phyloP scores from a whole-genome alignment of 202 grass and related monocot species.

The Hordeum pubiflorum region DNA sequence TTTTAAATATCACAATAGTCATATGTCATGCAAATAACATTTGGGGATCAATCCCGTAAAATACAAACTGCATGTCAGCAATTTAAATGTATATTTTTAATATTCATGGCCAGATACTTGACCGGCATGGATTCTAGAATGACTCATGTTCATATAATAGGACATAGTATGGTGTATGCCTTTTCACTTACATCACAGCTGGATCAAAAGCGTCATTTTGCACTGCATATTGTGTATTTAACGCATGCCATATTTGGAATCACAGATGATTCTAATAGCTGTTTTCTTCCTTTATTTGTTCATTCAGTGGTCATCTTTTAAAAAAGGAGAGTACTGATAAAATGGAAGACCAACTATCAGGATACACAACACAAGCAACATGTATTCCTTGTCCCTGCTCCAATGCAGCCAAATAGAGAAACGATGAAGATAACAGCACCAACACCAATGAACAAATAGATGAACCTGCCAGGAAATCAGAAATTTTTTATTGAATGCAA shows the following conservation, averaged over 20 bases:
- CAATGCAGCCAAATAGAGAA: constrained; percentile 86
- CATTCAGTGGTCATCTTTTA: neutral
- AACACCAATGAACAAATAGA: constrained; percentile 78
- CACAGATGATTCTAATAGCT: neutral
- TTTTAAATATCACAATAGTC: neutral
- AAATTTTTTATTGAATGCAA: neutral
- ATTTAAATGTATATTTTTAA: no score
- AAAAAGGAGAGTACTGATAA: constrained; percentile 12
- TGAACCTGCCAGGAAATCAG: constrained; percentile 61
- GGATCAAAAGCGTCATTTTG: neutral
- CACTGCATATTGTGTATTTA: neutral
- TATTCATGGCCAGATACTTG: no score
- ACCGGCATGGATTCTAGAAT: neutral
- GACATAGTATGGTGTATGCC: neutral
- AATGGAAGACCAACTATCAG: constrained; percentile 27
- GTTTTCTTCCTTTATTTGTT: neutral
- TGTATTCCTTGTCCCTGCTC: constrained; percentile 62
- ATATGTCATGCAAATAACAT: neutral
- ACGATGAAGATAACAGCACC: constrained; percentile 66
- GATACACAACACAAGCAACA: constrained; percentile 99
- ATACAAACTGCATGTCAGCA: neutral
- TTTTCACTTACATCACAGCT: neutral
- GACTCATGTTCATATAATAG: neutral
- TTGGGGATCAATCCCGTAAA: neutral
- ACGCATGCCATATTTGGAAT: neutral